These are phyloP conservation scores for Pythium monospermum DNA, from an alignment of 352 stramenopile genomes.

Conservation along the genomic window DNA sequence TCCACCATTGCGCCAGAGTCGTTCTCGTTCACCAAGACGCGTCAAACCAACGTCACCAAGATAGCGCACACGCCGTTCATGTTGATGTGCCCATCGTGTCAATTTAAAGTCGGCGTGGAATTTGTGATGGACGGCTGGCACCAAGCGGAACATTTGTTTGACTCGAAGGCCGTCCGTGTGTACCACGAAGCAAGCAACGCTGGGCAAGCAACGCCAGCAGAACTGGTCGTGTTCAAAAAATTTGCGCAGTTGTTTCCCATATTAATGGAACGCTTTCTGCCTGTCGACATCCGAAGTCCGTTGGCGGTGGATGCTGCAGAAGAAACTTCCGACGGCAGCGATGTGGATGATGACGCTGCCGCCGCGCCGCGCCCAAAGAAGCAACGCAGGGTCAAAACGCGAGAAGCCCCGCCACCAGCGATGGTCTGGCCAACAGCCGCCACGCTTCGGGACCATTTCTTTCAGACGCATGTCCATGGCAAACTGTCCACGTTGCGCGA, in stretches of 20 bases:
- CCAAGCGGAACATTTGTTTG: conserved; percentile 32
- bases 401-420: background rate
- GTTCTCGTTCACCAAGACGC: conserved; percentile 38
- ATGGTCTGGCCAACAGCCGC: conserved; percentile 29
- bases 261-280: conserved; percentile 3
- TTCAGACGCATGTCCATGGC: conserved; percentile 16
- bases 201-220: conserved; percentile 4
- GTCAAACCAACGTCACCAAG: conserved; percentile 28
- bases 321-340: background rate
- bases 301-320: background rate
- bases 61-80: conserved; percentile 44
- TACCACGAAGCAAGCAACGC: conserved; percentile 10
- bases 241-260: conserved; percentile 3
- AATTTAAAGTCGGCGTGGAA: conserved; percentile 44
- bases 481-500: conserved; percentile 42
- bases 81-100: conserved; percentile 42
- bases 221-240: conserved; percentile 13
- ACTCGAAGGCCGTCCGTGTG: conserved; percentile 42
- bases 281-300: background rate
- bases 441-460: conserved; percentile 12
- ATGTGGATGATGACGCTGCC: background rate
- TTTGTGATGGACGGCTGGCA: conserved; percentile 27
- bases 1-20: background rate
- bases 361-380: background rate
- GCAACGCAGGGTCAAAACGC: conserved; percentile 1